Evolutionary conservation across 305 asterid species (phyloP).

Genomic region (Solanum hybrid): DNA sequence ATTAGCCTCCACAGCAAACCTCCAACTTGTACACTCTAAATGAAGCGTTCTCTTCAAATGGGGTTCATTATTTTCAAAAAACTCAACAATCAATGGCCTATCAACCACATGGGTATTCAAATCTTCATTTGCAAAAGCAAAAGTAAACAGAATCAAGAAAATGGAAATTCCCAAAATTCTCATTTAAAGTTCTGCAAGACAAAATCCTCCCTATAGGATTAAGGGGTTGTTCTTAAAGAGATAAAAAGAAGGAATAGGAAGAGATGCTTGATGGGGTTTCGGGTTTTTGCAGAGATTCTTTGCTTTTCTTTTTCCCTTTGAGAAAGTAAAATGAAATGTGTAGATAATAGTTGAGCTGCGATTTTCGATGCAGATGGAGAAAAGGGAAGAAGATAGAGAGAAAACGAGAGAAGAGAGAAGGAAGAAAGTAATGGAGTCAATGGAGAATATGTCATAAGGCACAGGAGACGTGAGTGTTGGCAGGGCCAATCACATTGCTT

Average conservation of each 20-base stretch:
- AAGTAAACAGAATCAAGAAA: conserved; percentile 9
- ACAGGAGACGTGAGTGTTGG: neutral
- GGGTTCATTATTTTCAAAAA: conserved; percentile 15
- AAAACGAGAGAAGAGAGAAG: neutral
- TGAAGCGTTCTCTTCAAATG: conserved; percentile 13
- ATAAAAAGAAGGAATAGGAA: neutral
- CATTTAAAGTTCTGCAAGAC: neutral
- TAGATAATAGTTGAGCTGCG: neutral
- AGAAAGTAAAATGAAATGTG: neutral
- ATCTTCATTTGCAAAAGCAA: conserved; percentile 2
- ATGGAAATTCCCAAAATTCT: conserved; percentile 3
- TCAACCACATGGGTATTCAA: conserved; percentile 4
- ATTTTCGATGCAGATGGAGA: neutral
- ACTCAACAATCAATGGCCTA: conserved; percentile 22
- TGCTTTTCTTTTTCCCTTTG: neutral
- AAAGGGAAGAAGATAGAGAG: neutral
- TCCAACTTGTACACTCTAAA: conserved; percentile 59
- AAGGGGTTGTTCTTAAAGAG: neutral
- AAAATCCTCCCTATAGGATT: neutral
- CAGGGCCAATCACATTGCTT: neutral
- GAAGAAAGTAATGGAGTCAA: neutral
- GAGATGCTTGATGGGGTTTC: neutral
- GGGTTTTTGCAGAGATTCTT: neutral
- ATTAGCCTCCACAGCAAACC: conserved; percentile 67
- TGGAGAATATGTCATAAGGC: neutral